phyloP scores from a whole-genome alignment of 2,329 filamentous ascomycete species.

The Canariomyces notabilis region DNA sequence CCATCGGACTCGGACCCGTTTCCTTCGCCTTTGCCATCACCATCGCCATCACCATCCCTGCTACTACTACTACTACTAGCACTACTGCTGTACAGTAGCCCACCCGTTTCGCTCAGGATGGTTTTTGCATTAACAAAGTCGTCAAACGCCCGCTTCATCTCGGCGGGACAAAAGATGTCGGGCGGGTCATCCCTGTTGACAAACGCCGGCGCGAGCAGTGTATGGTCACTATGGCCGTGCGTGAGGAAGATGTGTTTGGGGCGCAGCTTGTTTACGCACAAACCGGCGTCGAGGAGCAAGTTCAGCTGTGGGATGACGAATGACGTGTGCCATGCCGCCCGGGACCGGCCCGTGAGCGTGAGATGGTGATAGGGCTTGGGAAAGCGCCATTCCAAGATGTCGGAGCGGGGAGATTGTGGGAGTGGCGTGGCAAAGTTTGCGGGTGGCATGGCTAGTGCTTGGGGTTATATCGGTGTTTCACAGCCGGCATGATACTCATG shows the following conservation, averaged over 20 bases:
- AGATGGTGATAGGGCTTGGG: slow-evolving; percentile 39
- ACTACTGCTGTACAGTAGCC: too few species aligned
- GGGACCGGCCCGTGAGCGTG: slow-evolving; percentile 42
- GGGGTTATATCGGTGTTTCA: too few species aligned
- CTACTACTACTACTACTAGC: too few species aligned
- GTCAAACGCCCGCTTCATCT: slow-evolving; percentile 37
- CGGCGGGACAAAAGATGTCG: slow-evolving; percentile 41
- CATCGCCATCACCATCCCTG: slow-evolving; percentile 3
- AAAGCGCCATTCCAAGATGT: slow-evolving; percentile 43
- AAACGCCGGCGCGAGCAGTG: slow-evolving; percentile 39
- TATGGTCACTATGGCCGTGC: slow-evolving; percentile 46
- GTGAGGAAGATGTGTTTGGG: slow-evolving; percentile 48
- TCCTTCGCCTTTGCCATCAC: slow-evolving; percentile 9
- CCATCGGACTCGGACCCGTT: slow-evolving; percentile 17
- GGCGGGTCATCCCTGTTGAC: slow-evolving; percentile 41
- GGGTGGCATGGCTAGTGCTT: slow-evolving; percentile 7
- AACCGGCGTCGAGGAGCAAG: slow-evolving; percentile 44
- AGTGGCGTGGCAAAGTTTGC: slow-evolving; percentile 39
- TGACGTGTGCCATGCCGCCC: slow-evolving; percentile 48
- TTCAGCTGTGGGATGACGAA: slow-evolving; percentile 47
- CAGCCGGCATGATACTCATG: too few species aligned
- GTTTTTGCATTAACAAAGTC: slow-evolving; percentile 37
- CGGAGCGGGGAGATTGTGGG: slow-evolving; percentile 39
- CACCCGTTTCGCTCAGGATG: slow-evolving; percentile 39
- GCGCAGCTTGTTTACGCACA: slow-evolving; percentile 40